Evolutionary conservation across 306 rosid species (phyloP), one percentile per base, ranked within the genome.

Genomic region (Rubus idaeus): DNA sequence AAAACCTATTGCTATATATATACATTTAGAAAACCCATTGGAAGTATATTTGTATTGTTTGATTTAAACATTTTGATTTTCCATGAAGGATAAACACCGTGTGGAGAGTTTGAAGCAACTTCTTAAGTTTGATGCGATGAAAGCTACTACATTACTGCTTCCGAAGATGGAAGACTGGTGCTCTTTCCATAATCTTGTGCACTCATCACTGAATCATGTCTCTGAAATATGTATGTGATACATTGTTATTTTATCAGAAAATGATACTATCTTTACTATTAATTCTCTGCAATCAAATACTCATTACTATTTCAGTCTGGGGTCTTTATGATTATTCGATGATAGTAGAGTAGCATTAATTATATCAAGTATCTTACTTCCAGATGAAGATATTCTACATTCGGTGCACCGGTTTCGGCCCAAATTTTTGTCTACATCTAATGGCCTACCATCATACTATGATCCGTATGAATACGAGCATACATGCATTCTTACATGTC

Each of bases 361-460:
- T 39, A 8, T 51, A 51, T 44, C 61, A 49, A 67, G 63, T 67
- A 5, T 70, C 77, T 70, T 64, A 42, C 41, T 76, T 78, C 66
- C 90, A 93, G 98, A 88, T 84, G 85, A 93, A 72, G 93, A 91
- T 74, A 78, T 91, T 75, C 80, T 93, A 71, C 77, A 80, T 73
- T 83, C 92, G 39, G 77, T 91, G 68, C 98, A 93, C 79, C 90
- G 83, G 44, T 91, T 80, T 81, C 89, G 98, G 75, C 98, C 98
- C 69, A 82, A 75, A 14, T 88, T 88, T 86, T 75, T 91, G 83
- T 87, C 86, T 74, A 77, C 67, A 65, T 91, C 86, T 23, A 70
- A 51, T 72, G 93, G 89, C 71, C 73, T 82, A 23, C 88, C 90
- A 35, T 81, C 83, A 53, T 86, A 74, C 84, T 79, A 67, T 41